A percentile compares a stretch with the other conserved stretches of the same genome.
These are phyloP conservation scores for Dinochytrium kinnereticum DNA, from an alignment of 371 early-diverging fungal species.

Conservation along the genomic window DNA sequence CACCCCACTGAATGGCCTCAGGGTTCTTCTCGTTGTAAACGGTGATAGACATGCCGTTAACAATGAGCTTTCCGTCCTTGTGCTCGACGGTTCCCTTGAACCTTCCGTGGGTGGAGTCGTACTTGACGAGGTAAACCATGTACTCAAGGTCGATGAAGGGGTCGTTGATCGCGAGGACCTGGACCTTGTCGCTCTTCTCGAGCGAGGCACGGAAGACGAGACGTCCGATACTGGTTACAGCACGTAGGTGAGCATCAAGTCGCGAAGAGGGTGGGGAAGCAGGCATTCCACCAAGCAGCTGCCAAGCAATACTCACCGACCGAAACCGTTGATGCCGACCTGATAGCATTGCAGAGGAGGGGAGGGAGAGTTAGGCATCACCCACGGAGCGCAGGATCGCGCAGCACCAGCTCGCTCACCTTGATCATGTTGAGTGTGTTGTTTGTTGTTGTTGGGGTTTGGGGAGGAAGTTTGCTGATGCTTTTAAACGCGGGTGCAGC, in stretches of 20 bases:
- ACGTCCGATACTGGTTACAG: slow-evolving; percentile 86
- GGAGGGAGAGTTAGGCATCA: neutral
- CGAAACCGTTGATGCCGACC: slow-evolving; percentile 96
- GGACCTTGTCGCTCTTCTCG: slow-evolving; percentile 69
- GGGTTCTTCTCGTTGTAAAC: slow-evolving; percentile 80
- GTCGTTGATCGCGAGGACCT: slow-evolving; percentile 97
- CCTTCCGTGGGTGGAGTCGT: slow-evolving; percentile 97
- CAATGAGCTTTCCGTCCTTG: slow-evolving; percentile 84
- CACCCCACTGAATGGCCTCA: slow-evolving; percentile 91
- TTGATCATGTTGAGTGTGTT: neutral
- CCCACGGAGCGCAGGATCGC: neutral
- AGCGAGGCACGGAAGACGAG: slow-evolving; percentile 94
- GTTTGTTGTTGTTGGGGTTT: neutral
- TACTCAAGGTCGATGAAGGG: slow-evolving; percentile 96
- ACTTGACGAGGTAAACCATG: slow-evolving; percentile 94
- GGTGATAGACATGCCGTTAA: slow-evolving; percentile 80
- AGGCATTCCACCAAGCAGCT: neutral
- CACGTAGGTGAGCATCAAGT: slow-evolving; percentile 63
- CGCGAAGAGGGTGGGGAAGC: neutral
- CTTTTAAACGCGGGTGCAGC: too few species aligned
- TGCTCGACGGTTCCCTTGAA: slow-evolving; percentile 77
- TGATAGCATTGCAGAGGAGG: slow-evolving; percentile 37
- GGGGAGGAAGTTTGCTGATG: neutral
- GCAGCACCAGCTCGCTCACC: neutral
- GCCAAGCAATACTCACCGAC: slow-evolving; percentile 41